A percentile compares a stretch with the other conserved stretches of the same genome.
These are phyloP conservation scores for Aureobasidium sp. DNA, from an alignment of 2,329 filamentous ascomycete genomes.

Conservation along the genomic window DNA sequence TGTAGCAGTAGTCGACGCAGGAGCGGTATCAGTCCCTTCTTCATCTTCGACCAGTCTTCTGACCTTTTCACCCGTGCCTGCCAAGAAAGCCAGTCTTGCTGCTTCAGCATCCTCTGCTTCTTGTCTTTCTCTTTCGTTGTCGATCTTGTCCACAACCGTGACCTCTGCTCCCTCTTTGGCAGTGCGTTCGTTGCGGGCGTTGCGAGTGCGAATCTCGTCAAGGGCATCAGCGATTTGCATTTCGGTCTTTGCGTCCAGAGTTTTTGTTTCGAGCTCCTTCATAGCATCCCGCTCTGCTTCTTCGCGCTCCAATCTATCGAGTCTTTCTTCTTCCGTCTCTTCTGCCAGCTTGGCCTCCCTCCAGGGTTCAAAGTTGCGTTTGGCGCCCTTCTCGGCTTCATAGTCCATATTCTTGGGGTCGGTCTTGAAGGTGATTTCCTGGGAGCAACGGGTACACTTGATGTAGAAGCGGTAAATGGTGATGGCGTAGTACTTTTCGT, in stretches of 20 bases:
- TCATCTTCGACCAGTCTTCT: constrained; percentile 44
- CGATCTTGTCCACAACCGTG: constrained; percentile 49
- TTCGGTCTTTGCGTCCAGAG: constrained; percentile 81
- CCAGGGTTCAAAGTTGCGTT: constrained; percentile 93
- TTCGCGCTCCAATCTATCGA: constrained; percentile 76
- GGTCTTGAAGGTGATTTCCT: constrained; percentile 86
- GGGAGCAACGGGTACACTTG: constrained; percentile 74
- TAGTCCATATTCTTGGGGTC: constrained; percentile 97
- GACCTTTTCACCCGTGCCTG: constrained; percentile 47
- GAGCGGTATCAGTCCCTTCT: constrained; percentile 15
- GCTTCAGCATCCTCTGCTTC: constrained; percentile 79
- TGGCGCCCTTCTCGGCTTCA: constrained; percentile 70
- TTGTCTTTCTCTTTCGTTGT: constrained; percentile 52
- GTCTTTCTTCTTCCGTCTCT: constrained; percentile 78
- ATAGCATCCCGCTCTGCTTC: constrained; percentile 81
- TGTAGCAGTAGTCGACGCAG: not conserved
- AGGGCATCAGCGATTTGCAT: constrained; percentile 96
- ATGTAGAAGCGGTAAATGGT: constrained; percentile 79
- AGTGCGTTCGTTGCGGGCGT: constrained; percentile 75
- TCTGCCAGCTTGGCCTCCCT: constrained; percentile 55
- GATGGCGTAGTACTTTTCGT: constrained; percentile 83
- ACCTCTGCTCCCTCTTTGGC: constrained; percentile 53
- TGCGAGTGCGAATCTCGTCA: constrained; percentile 87
- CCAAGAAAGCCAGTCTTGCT: constrained; percentile 68
- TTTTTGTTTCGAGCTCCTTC: constrained; percentile 92